These are phyloP conservation scores for Gyromitra esculenta DNA, from an alignment of 2,329 filamentous ascomycete genomes.

Conservation along the genomic window DNA sequence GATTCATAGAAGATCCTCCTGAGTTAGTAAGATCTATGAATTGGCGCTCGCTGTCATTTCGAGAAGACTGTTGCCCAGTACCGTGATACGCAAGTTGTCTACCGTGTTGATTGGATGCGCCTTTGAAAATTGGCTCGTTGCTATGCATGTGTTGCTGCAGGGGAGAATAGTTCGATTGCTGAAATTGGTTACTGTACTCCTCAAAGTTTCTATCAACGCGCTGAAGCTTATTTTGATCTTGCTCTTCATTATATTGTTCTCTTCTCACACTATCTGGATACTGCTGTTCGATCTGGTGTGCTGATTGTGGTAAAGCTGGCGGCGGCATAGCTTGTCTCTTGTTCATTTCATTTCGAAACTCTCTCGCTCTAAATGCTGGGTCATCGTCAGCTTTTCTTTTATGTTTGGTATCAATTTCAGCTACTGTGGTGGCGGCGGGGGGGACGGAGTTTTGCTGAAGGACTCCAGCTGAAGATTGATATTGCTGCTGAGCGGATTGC, in stretches of 20 bases:
- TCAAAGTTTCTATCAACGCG: background rate
- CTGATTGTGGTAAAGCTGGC: conserved; percentile 40
- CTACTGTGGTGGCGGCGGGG: conserved; percentile 6
- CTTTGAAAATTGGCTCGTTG: conserved; percentile 1
- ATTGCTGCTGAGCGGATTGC: conserved; percentile 20
- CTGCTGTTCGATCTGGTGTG: conserved; percentile 25
- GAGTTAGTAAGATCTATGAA: conserved; percentile 39
- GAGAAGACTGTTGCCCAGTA: conserved; percentile 1
- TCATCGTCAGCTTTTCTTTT: conserved; percentile 51
- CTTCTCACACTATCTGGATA: background rate
- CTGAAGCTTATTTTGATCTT: conserved; percentile 8
- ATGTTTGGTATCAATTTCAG: conserved; percentile 23
- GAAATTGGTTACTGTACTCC: conserved; percentile 23
- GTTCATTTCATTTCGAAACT: conserved; percentile 54
- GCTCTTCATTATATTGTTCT: conserved; percentile 15
- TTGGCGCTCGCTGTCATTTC: conserved; percentile 5
- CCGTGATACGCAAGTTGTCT: conserved; percentile 4
- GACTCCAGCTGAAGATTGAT: conserved; percentile 4
- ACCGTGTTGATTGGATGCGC: background rate
- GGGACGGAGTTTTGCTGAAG: conserved; percentile 30
- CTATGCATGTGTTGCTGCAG: conserved; percentile 9
- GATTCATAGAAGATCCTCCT: background rate
- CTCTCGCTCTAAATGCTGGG: conserved; percentile 40
- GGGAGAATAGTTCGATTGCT: conserved; percentile 33
- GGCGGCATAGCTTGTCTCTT: conserved; percentile 55